Conservation (phyloP, 2,329 filamentous ascomycete species). For the Dactylellina sp. region DNA sequence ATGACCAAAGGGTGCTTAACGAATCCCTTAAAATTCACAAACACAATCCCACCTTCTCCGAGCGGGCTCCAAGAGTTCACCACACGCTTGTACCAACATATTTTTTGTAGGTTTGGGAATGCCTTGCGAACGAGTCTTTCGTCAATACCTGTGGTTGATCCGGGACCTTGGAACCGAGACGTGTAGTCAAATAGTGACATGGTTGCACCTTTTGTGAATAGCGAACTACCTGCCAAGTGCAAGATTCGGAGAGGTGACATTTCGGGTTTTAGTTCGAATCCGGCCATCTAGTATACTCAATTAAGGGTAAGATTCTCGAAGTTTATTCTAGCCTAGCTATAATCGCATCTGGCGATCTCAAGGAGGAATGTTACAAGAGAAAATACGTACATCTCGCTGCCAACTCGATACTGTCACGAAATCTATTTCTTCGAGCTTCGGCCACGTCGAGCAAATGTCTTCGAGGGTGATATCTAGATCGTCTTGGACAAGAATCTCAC, state of each 20-base stretch:
- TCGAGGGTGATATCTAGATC: conserved; percentile 28
- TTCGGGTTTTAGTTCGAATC: not conserved
- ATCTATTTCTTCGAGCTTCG: conserved; percentile 29
- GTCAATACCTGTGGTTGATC: not conserved
- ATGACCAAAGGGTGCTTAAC: too few species aligned
- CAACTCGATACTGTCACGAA: conserved; percentile 24
- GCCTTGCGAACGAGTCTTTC: not conserved
- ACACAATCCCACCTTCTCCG: too few species aligned
- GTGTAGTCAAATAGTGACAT: not conserved
- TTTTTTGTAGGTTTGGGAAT: not conserved
- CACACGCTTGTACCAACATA: conserved; percentile 4
- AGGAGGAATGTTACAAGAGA: not conserved
- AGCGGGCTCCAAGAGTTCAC: not conserved
- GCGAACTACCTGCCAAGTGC: conserved; percentile 1
- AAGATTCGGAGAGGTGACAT: conserved; percentile 2
- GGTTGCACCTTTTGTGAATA: not conserved
- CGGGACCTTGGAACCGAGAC: not conserved
- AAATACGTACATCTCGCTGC: conserved; percentile 19
- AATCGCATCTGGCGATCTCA: too few species aligned
- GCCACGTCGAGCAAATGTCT: conserved; percentile 11
- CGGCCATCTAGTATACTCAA: too few species aligned
- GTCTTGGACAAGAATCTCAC: not conserved
- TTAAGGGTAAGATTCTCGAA: too few species aligned
- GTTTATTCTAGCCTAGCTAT: too few species aligned
- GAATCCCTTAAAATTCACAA: too few species aligned